Conservation (phyloP, 2,329 filamentous ascomycete species). For the Macrophomina pseudophaseolina region DNA sequence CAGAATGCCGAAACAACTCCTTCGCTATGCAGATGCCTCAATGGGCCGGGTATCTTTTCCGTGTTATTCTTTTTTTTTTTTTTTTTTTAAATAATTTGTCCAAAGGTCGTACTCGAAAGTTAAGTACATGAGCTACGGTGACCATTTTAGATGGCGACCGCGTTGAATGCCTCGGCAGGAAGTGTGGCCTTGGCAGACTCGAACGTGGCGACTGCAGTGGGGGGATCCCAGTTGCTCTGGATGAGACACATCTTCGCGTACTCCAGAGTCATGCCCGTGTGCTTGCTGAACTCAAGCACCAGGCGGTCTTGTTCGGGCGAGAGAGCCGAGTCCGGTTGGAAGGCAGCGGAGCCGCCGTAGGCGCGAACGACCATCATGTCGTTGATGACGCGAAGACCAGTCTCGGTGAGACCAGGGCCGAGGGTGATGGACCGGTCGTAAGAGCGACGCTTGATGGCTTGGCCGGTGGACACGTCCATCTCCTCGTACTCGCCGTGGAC, state of each 20-base stretch:
- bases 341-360: conserved; percentile 63
- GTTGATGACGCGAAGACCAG: conserved; percentile 74
- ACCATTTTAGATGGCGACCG: background rate
- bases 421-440: conserved; percentile 84
- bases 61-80: background rate
- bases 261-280: conserved; percentile 78
- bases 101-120: background rate
- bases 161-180: conserved; percentile 48
- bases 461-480: conserved; percentile 61
- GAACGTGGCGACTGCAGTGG: conserved; percentile 76
- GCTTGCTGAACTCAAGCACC: conserved; percentile 70
- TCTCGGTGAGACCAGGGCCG: conserved; percentile 69
- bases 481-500: conserved; percentile 89
- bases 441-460: conserved; percentile 67
- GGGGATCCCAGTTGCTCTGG: conserved; percentile 80
- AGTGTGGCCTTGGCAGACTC: conserved; percentile 68
- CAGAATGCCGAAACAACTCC: background rate
- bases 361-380: conserved; percentile 78
- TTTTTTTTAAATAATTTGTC: background rate
- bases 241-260: conserved; percentile 82
- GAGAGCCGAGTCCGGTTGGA: conserved; percentile 47
- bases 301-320: conserved; percentile 65
- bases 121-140: background rate
- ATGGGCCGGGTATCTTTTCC: background rate
- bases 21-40: conserved; percentile 5